Conservation (phyloP, 441 rosid species). For the Croton setiger region DNA sequence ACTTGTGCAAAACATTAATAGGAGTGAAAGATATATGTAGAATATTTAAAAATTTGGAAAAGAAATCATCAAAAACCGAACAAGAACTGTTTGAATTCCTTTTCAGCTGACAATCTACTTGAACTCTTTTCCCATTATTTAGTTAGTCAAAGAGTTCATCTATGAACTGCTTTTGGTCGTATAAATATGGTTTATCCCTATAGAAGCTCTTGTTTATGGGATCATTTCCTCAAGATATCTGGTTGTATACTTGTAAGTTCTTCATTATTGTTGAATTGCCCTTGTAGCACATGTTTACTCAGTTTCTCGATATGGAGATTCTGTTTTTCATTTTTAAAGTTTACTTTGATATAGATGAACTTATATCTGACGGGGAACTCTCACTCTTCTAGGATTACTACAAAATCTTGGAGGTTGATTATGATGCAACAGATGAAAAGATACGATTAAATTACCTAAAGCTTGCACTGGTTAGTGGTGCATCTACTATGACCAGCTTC, state of each 20-base stretch:
- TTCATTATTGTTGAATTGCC: conserved; percentile 6
- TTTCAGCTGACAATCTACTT: not conserved
- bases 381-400: conserved; percentile 57
- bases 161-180: not conserved
- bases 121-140: not conserved
- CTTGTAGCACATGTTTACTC: not conserved
- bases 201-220: not conserved
- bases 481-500: conserved; percentile 24
- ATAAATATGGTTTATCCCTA: not conserved
- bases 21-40: not conserved
- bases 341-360: conserved; percentile 1
- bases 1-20: not conserved
- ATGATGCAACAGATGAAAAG: conserved; percentile 78
- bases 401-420: conserved; percentile 69
- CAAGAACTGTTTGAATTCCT: conserved; percentile 5
- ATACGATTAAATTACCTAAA: conserved; percentile 65
- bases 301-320: not conserved
- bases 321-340: conserved; percentile 17
- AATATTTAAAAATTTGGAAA: too few relatives aligned
- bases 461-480: conserved; percentile 68
- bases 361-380: conserved; percentile 21
- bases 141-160: not conserved
- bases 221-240: not conserved
- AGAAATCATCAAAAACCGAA: not conserved
- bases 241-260: conserved; percentile 1